Conservation (phyloP, 2,329 filamentous ascomycete genomes). For the Trichoderma sp. region DNA sequence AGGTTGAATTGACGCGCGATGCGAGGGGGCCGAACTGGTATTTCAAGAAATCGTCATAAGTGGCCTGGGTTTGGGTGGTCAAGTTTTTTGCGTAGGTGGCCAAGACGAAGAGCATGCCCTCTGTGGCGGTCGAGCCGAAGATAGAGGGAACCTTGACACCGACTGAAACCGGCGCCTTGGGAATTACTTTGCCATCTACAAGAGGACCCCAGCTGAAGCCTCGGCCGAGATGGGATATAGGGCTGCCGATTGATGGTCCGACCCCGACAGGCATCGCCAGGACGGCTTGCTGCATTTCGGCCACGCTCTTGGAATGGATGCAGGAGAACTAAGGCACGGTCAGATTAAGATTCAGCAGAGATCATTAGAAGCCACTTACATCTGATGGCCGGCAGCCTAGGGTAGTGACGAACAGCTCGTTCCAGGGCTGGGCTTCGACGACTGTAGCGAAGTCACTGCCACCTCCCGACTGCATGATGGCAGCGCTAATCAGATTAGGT, state of each 20-base stretch:
- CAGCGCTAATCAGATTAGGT: background rate
- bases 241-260: background rate
- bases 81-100: background rate
- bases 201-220: background rate
- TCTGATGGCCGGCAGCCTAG: background rate
- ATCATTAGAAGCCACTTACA: background rate
- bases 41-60: background rate
- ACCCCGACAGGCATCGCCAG: background rate
- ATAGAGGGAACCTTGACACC: background rate
- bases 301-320: background rate
- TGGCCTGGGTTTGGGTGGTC: background rate
- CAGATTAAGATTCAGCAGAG: background rate
- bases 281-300: background rate
- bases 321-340: background rate
- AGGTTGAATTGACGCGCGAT: background rate
- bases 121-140: background rate
- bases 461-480: background rate
- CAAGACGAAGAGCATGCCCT: conserved; percentile 1
- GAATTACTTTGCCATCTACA: background rate
- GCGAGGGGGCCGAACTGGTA: conserved; percentile 9
- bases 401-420: background rate
- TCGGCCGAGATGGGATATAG: background rate
- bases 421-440: background rate
- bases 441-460: background rate
- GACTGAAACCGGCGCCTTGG: background rate